Conservation (phyloP, 108 stramenopile genomes). For the Stephanodiscus minutulus region DNA sequence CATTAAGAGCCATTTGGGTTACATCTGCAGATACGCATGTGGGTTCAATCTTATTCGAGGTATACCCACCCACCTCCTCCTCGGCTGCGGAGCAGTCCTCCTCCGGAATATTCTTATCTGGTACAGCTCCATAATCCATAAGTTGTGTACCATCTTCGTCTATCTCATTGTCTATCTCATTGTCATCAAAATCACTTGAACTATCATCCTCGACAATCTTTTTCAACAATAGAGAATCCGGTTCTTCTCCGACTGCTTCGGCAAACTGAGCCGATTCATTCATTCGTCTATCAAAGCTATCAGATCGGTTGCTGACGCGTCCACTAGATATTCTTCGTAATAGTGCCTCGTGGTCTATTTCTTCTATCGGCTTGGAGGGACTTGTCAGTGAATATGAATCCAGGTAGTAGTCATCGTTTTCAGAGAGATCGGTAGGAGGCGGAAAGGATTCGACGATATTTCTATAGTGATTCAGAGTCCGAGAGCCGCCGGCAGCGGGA, state of each 20-base stretch:
- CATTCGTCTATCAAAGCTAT: slow-evolving; percentile 53
- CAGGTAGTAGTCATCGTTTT: slow-evolving; percentile 17
- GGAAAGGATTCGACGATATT: neutral
- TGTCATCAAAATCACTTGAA: slow-evolving; percentile 47
- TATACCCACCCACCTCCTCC: neutral
- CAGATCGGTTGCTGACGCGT: slow-evolving; percentile 12
- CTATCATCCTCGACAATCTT: slow-evolving; percentile 60
- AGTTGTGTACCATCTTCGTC: slow-evolving; percentile 30
- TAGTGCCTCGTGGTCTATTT: neutral
- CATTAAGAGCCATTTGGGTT: neutral
- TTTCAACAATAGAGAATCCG: slow-evolving; percentile 41
- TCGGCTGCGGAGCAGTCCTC: neutral
- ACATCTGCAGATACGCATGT: slow-evolving; percentile 16
- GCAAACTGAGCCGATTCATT: slow-evolving; percentile 77
- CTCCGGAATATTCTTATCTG: slow-evolving; percentile 6
- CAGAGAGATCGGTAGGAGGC: neutral
- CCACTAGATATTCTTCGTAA: slow-evolving; percentile 2
- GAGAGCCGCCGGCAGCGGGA: neutral
- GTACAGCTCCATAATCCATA: slow-evolving; percentile 13
- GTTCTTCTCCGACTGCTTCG: slow-evolving; percentile 72
- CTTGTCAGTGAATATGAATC: neutral
- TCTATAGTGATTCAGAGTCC: neutral
- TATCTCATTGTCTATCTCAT: slow-evolving; percentile 52
- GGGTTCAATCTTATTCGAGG: neutral
- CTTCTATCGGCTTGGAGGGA: slow-evolving; percentile 18